Conservation (phyloP, 768 basidiomycete genomes). For the Exidia glandulosa region DNA sequence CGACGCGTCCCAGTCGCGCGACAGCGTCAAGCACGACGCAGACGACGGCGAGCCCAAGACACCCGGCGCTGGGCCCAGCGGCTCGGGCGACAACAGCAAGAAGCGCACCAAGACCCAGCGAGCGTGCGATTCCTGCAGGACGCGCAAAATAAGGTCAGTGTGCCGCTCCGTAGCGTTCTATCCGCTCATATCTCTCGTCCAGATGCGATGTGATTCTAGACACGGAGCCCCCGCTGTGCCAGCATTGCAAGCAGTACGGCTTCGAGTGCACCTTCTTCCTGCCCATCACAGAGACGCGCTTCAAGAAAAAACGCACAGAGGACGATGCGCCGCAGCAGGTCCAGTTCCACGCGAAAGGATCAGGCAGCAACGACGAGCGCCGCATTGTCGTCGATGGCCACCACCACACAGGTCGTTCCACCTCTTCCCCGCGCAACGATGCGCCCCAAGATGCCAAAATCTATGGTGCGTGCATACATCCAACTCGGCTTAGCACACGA, state of each 20-base stretch:
- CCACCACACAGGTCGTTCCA: constrained; percentile 17
- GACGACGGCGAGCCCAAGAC: background rate
- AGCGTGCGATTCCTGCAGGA: constrained; percentile 85
- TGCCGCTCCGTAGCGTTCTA: background rate
- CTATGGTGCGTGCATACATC: constrained; percentile 26
- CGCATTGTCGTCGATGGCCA: background rate
- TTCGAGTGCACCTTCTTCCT: constrained; percentile 97
- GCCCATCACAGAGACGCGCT: constrained; percentile 96
- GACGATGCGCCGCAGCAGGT: constrained; percentile 47
- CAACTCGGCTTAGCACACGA: background rate
- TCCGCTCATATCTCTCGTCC: background rate
- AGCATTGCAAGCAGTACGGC: constrained; percentile 89
- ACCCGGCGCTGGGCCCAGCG: constrained; percentile 16
- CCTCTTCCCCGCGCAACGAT: constrained; percentile 38
- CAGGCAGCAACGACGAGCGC: background rate
- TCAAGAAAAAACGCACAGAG: constrained; percentile 89
- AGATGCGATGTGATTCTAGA: constrained; percentile 81
- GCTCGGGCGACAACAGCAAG: constrained; percentile 47
- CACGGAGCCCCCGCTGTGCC: constrained; percentile 69
- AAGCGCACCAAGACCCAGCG: constrained; percentile 89
- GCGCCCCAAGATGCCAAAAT: constrained; percentile 46
- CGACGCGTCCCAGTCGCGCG: background rate
- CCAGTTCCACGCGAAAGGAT: background rate
- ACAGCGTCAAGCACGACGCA: background rate
- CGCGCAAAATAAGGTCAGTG: constrained; percentile 71